phyloP scores from a whole-genome alignment of 345 rosid species.

The Rubroshorea leprosula region DNA sequence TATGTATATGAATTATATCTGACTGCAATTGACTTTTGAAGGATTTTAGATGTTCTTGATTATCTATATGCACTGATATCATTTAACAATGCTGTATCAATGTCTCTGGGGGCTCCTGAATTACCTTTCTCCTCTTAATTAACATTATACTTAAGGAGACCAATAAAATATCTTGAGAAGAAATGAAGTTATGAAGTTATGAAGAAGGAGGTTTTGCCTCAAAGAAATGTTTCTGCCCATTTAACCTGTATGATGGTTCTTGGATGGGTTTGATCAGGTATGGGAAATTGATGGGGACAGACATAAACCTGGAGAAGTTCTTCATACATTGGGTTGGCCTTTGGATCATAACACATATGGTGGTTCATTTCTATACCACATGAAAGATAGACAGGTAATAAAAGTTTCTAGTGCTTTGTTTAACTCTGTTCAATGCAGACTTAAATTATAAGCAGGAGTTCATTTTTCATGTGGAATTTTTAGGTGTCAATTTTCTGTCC shows the following conservation, averaged over 20 bases:
- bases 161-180: too few relatives aligned
- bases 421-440: neutral
- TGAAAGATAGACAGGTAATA: slow-evolving; percentile 74
- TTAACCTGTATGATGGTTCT: neutral
- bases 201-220: neutral
- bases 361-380: slow-evolving; percentile 95
- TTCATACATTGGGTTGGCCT: slow-evolving; percentile 97
- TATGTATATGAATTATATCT: slow-evolving; percentile 3
- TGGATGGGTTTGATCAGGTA: slow-evolving; percentile 48
- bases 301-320: slow-evolving; percentile 75
- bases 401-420: neutral
- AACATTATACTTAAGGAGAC: neutral
- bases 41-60: neutral
- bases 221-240: neutral
- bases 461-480: too few relatives aligned
- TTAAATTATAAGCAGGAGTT: neutral
- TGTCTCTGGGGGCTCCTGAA: too few relatives aligned
- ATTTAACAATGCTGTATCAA: too few relatives aligned
- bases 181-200: neutral
- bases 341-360: slow-evolving; percentile 83
- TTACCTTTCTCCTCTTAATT: too few relatives aligned
- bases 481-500: neutral
- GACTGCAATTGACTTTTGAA: neutral
- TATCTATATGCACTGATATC: too few relatives aligned
- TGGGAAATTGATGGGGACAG: slow-evolving; percentile 90